phyloP scores from a whole-genome alignment of 768 basidiomycete species.

The Mrakia hoshinonis region DNA sequence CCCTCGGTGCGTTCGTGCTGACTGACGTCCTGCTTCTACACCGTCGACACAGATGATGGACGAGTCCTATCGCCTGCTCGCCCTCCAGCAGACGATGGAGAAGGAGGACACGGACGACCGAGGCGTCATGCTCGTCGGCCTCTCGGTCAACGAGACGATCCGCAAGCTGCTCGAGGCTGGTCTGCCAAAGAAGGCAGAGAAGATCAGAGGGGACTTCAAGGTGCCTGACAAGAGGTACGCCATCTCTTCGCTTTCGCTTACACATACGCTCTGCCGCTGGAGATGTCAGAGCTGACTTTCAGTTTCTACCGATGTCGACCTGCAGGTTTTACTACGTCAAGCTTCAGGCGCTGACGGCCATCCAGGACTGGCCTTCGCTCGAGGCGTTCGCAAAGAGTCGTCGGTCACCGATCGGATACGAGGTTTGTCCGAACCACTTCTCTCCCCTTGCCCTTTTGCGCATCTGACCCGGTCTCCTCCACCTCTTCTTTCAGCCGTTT shows the following conservation, averaged over 20 bases:
- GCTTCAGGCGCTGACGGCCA: constrained; percentile 67
- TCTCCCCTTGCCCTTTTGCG: too few species aligned
- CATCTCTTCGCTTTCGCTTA: background rate
- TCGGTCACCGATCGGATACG: constrained; percentile 91
- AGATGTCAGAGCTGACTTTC: background rate
- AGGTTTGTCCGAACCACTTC: constrained; percentile 42
- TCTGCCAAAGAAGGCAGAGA: constrained; percentile 79
- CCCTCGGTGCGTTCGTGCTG: background rate
- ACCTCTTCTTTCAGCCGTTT: constrained; percentile 33
- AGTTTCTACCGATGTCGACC: background rate
- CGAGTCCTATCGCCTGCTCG: constrained; percentile 63
- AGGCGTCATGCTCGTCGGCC: constrained; percentile 68
- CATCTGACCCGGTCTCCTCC: too few species aligned
- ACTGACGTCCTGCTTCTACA: background rate
- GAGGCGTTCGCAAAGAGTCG: constrained; percentile 78
- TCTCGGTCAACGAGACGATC: constrained; percentile 81
- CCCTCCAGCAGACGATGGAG: constrained; percentile 77
- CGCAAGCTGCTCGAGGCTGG: constrained; percentile 65
- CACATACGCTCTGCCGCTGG: background rate
- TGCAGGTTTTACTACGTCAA: constrained; percentile 88
- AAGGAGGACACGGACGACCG: constrained; percentile 56
- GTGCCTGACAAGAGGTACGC: constrained; percentile 83
- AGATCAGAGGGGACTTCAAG: constrained; percentile 78
- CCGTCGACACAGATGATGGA: constrained; percentile 72
- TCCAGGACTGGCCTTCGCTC: constrained; percentile 74